Base-by-base conservation (phyloP, 108 stramenopile species). In the Discostella stelligeroides region DNA sequence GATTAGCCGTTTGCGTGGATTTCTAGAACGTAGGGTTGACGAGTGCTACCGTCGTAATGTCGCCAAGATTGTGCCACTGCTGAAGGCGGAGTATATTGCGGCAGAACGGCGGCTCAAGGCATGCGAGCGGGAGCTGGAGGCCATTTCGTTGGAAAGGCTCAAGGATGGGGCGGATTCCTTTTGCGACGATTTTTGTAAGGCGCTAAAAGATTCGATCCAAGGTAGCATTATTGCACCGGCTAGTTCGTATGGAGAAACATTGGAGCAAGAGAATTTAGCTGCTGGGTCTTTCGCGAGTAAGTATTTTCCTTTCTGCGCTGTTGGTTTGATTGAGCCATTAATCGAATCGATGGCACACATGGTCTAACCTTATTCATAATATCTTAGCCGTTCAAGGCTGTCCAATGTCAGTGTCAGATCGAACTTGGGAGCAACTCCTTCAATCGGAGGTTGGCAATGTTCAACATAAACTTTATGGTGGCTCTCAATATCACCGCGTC, bases 401-500 rank as follows among this genome's bases (percentile, higher is more conserved):
- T 60, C 83, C 85, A 13, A 87, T 90, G 84, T 82, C 85, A 56
- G 85, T 90, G 17, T 83, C 86, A n/a, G 85, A 86, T 49, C 59
- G 88, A 51, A 86, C 82, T 6, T 89, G 88, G 88, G 83, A 89
- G 6, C 79, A 82, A 43, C 75, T 89, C 6, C 75, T 86, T 56
- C 76, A 71, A 23, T 43, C 78, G 0, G 86, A 89, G 45, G 88
- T 89, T 12, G 88, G 88, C 49, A 86, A 87, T 53, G 72, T 68
- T 45, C 79, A 87, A 54, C 89, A 93, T 54, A 84, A 80, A 57
- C 82, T 97, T 0, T 97, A 94, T 63, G 96, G 96, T 34, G 96
- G 96, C 57, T 86, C 93, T 6, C 96, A 97, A 82, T 97, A 97
- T 75, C 96, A 95, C 64, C 85, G 96, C 37, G 88, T 86, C 10